Base-by-base conservation (phyloP, 2,329 filamentous ascomycete species). In the Colletotrichum lini region DNA sequence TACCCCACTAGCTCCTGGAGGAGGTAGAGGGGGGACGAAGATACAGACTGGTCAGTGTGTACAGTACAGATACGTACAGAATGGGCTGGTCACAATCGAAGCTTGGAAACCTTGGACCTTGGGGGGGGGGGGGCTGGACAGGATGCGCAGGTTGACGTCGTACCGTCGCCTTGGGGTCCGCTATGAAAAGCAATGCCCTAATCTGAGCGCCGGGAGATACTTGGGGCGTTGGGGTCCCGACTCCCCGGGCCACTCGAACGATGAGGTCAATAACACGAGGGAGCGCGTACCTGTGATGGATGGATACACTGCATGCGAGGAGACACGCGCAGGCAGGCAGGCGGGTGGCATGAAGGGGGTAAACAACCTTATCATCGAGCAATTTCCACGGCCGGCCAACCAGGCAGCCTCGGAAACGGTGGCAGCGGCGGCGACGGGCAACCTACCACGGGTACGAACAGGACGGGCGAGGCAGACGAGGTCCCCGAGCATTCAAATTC, bases 101-200 rank as follows among this genome's bases (percentile, higher is more conserved):
- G 54, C 54, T 44, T 57, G 38, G 15, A 42, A 40, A 40, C 30
- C 38, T 18, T 30, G 57, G 42, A 9, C 42, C 23, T 42, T 44
- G 38, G 54, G 3, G 23, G 18, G 54, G 26, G 38, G 54, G 3
- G 23, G 18, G 54, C 54, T 52, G 26, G 40, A 58, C 38, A 42
- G 54, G 5, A 12, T 45, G 40, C 35, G 57, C 23, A 23, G 56
- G 57, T 47, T 59, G 42, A 61, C 45, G 45, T 61, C 58, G 45
- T 49, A 42, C 30, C 45, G 8, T 50, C n/a, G 47, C n/a, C 13
- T 18, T 26, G 45, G 58, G 58, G 30, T 38, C 58, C 58, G 58
- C 45, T 50, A 42, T 35, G 58, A 23, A 50, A 42, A 40, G n/a
- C 21, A 61, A 50, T n/a, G 35, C 30, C 44, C 15, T 12, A 61